A percentile compares a stretch with the other conserved stretches of the same genome.
Conservation (phyloP, 2,329 filamentous ascomycete genomes). For the Paecilomyces sp. region DNA sequence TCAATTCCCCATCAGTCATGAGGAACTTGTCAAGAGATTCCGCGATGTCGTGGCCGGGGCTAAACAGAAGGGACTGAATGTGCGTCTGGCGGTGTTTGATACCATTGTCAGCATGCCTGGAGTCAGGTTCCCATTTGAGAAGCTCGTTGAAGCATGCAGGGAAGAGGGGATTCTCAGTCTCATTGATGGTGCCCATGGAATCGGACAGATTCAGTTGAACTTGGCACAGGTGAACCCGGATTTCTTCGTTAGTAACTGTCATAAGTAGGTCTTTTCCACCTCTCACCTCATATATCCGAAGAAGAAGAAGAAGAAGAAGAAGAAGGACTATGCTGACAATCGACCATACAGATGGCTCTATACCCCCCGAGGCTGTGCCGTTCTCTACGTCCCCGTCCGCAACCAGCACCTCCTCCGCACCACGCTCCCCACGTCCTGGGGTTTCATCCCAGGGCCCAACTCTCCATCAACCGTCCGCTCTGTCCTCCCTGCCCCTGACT, state of each 20-base stretch:
- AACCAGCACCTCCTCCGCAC: conserved; percentile 71
- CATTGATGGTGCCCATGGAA: conserved; percentile 77
- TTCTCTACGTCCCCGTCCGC: conserved; percentile 69
- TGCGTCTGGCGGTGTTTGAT: conserved; percentile 69
- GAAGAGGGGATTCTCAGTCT: conserved; percentile 63
- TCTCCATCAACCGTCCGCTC: conserved; percentile 41
- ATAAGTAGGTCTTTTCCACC: conserved; percentile 49
- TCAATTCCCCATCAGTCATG: conserved; percentile 63
- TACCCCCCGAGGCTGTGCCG: conserved; percentile 69
- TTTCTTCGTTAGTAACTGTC: conserved; percentile 80
- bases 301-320: neutral
- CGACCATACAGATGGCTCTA: conserved; percentile 61
- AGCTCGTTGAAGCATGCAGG: conserved; percentile 56
- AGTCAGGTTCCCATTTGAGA: conserved; percentile 70
- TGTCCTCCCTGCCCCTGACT: conserved; percentile 32
- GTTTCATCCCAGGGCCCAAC: conserved; percentile 50
- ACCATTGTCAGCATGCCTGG: conserved; percentile 73
- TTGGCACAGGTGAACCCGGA: conserved; percentile 63
- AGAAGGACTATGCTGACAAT: neutral
- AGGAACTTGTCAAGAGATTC: conserved; percentile 58
- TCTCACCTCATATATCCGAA: neutral
- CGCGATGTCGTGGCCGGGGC: conserved; percentile 49
- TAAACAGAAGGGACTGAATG: conserved; percentile 52
- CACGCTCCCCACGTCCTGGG: conserved; percentile 73
- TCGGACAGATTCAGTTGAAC: conserved; percentile 72